Evolutionary conservation across 2,329 filamentous ascomycete genomes (phyloP), one percentile per base, ranked within the genome.

Genomic region (Zarea fungicola): DNA sequence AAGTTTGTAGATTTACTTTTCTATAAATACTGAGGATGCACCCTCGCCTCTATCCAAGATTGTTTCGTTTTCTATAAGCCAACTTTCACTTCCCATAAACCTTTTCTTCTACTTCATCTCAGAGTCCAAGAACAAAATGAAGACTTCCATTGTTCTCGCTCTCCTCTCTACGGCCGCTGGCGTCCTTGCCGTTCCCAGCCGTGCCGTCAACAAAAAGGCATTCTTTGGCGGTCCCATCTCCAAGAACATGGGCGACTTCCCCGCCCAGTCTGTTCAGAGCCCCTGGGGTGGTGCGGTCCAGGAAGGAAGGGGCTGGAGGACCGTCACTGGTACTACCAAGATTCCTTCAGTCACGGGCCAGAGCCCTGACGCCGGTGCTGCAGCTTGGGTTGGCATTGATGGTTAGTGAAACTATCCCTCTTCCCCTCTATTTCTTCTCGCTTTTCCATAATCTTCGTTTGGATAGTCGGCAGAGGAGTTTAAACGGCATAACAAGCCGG

Each of bases 301-400:
- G 18, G 35, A 47, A 7, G 44, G 44, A 14, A 4, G 16, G 18
- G 44, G 44, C 44, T 47, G 35, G 44, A 37, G 29, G 14, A 31
- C 21, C 22, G 44, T 47, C 44, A 31, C 44, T 6, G 44, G 44
- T 21, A 47, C 44, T 16, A 40, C 44, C 44, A 40, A 32, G 44
- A 39, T 47, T 39, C 44, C 44, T 11, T 25, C 18, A 25, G 29
- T 47, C 44, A 19, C 19, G 6, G 44, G 44, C 19, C 44, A 47
- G 21, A 5, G 21, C 34, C 22, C 10, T 19, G 26, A 46, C 44
- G 35, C 47, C 29, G 39, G 44, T 3, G 29, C 39, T 54, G 45
- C 68, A 8, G 69, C 68, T 13, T 71, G 69, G 69, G 69, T 72
- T 10, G 69, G 69, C 18, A 72, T 72, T 46, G 69, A 72, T 40